Base-by-base conservation (phyloP, 257 asterid genomes). In the Pogostemon cablin region DNA sequence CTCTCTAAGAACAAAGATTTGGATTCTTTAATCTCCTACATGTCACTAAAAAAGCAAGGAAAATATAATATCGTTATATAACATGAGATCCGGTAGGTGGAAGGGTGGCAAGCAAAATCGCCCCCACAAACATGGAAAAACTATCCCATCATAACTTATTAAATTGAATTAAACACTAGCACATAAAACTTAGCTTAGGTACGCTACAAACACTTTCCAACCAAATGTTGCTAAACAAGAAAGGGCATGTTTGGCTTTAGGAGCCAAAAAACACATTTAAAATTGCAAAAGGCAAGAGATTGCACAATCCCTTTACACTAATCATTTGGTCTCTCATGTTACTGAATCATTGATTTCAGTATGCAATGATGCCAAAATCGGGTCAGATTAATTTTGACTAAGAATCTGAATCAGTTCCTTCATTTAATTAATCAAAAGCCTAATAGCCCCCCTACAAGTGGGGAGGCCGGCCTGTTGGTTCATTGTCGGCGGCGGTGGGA, bases 251-350 rank as follows among this genome's bases (percentile, higher is more conserved):
- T 78, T 81, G 82, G 78, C 87, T 85, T 83, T 80, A 79, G 46
- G 81, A 75, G 78, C 85, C 86, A 85, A 71, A 72, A 46, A 62
- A 64, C 42, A 10, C 57, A 20, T 74, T 53, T 75, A 35, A 78
- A 58, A 80, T 78, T 74, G 74, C 67, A 58, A 79, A 52, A 84
- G 64, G 80, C 72, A 72, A 47, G 60, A 69, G 72, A 75, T 75
- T 78, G 79, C 77, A 58, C 79, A 77, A 73, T 75, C 82, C 61
- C 84, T 81, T 83, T 74, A 67, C 69, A 54, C 81, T 76, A 86
- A 84, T 82, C 86, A 90, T 85, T 81, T 71, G 83, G 84, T 80
- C 78, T 80, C 86, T 79, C 96, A 86, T 81, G 95, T 90, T 86
- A 90, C 92, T 74, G 82, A 86, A 88, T 88, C 83, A 88, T 86